Evolutionary conservation across 1,284 basidiomycete species (phyloP), one percentile per base, ranked within the genome.

Genomic region (Mycena citricolor): DNA sequence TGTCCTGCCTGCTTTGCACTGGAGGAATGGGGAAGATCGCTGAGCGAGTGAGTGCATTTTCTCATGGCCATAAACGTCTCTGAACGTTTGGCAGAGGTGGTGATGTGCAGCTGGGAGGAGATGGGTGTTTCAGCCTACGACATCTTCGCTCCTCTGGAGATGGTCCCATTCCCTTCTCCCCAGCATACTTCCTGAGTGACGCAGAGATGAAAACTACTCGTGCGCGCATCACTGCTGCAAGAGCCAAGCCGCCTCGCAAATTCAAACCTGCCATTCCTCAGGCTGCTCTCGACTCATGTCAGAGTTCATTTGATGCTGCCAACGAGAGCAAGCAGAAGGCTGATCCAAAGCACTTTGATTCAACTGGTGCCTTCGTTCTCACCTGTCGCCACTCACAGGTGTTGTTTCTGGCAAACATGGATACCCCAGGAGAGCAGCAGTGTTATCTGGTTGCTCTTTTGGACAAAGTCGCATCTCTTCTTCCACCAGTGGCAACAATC

Each of bases 381-480:
- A 56, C 67, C 2, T 70, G 68, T 33, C 54, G 62, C 3, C 67
- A 70, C 45, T 65, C 68, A 32, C 61, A 65, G 4, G 62, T 62
- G 0, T 47, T 71, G 0, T 68, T 65, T 42, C 46, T 67, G 5
- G 59, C 61, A 0, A 71, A 71, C 32, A 65, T 72, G 12, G 65
- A 68, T 32, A 66, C 63, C 0, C 62, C 67, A 3, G 69, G 68
- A 1, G 66, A 71, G 46, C 62, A 68, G 37, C 67, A 71, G 40
- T 66, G 70, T 35, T 71, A 67, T 47, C 47, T 56, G 0, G 39
- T 73, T 2, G 56, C 66, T 0, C 56, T 71, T 0, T 52, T 73
- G 1, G 29, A 61, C 22, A 54, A 57, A 20, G 45, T 69, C 6
- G 63, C 66, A 30, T 25, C 20, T 0, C 39, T 59, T 5, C 23